Evolutionary conservation across 768 basidiomycete species (phyloP).

Genomic region (Boletus huronensis): DNA sequence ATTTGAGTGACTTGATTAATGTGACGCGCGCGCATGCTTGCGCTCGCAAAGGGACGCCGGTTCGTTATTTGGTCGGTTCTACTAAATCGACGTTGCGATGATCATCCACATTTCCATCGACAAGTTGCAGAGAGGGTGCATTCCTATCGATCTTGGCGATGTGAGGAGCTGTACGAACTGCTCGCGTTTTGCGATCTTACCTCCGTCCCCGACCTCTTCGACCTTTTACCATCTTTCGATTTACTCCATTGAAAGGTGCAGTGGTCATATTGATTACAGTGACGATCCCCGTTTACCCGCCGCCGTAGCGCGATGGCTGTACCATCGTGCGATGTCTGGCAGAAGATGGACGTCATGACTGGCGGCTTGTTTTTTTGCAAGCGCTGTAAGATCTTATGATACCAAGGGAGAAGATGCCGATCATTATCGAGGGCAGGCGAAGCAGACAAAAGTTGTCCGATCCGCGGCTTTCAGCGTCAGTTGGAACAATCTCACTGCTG

Average conservation of each 20-base stretch:
- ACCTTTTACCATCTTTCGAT: slow-evolving; percentile 19
- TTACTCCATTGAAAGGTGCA: not conserved
- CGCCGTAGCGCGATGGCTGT: not conserved
- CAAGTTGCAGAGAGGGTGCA: slow-evolving; percentile 37
- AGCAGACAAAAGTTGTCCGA: not conserved
- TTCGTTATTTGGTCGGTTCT: not conserved
- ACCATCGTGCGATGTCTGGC: not conserved
- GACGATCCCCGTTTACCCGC: not conserved
- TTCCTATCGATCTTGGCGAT: not conserved
- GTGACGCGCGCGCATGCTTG: not conserved
- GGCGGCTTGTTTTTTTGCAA: slow-evolving; percentile 34
- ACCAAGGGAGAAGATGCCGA: not conserved
- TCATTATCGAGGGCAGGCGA: not conserved
- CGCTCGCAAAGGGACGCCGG: not conserved
- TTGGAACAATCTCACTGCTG: not conserved
- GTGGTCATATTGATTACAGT: not conserved
- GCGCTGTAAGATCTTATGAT: slow-evolving; percentile 37
- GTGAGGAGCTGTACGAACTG: not conserved
- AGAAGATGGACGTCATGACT: slow-evolving; percentile 32
- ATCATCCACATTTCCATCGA: slow-evolving; percentile 44
- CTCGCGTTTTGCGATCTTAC: slow-evolving; percentile 41
- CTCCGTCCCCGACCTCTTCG: slow-evolving; percentile 52
- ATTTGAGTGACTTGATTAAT: not conserved
- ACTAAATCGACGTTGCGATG: not conserved
- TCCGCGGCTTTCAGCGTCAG: not conserved